phyloP scores from a whole-genome alignment of 768 basidiomycete genomes.

The Termitomyces sp. region DNA sequence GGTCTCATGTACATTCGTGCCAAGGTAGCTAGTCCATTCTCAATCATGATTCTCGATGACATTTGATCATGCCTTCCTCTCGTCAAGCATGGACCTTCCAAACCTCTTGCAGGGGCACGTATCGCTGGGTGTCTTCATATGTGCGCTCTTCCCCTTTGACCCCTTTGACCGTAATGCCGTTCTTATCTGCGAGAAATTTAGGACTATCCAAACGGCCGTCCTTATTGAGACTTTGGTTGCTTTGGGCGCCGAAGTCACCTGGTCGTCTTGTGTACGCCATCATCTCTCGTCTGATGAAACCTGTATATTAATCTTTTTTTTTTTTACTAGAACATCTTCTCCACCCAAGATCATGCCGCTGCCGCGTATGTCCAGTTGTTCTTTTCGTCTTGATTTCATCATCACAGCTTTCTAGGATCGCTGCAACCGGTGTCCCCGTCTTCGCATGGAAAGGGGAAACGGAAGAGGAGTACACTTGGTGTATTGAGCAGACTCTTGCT shows the following conservation, averaged over 20 bases:
- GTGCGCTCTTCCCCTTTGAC: conserved; percentile 39
- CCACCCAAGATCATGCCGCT: conserved; percentile 99
- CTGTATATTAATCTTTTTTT: background rate
- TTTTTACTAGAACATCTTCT: conserved; percentile 88
- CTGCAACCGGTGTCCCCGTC: conserved; percentile 97
- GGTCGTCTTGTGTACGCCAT: conserved; percentile 89
- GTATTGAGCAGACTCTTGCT: conserved; percentile 90
- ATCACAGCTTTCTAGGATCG: conserved; percentile 52
- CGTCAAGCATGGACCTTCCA: conserved; percentile 62
- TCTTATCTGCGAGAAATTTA: conserved; percentile 23
- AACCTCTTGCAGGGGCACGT: conserved; percentile 92
- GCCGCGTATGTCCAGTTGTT: conserved; percentile 63
- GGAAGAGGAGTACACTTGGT: conserved; percentile 98
- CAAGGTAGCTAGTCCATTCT: conserved; percentile 49
- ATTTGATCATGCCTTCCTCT: conserved; percentile 19
- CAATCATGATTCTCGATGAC: conserved; percentile 12
- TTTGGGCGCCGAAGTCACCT: conserved; percentile 95
- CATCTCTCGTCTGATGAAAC: background rate
- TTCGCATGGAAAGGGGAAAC: conserved; percentile 99
- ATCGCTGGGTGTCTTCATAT: conserved; percentile 98
- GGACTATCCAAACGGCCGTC: conserved; percentile 98
- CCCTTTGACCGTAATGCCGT: background rate
- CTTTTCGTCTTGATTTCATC: background rate
- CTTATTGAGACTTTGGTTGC: conserved; percentile 96
- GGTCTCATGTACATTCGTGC: conserved; percentile 90